These are phyloP conservation scores for Tetrahymena elliotti DNA, from an alignment of 73 alveolate species.

Conservation along the genomic window DNA sequence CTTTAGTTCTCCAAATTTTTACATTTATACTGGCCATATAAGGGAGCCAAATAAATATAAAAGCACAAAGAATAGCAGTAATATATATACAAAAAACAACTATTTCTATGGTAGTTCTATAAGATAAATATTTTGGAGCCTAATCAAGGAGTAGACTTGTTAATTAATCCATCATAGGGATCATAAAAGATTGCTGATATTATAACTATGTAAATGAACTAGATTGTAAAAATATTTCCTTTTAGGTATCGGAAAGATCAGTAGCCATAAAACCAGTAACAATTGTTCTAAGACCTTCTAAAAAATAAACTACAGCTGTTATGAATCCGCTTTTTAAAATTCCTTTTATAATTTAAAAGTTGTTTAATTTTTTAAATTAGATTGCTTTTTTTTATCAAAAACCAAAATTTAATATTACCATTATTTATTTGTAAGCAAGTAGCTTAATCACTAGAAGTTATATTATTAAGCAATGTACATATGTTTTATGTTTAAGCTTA, in stretches of 20 bases:
- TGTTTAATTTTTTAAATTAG: background rate
- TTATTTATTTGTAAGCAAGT: background rate
- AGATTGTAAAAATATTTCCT: background rate
- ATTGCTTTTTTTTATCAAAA: no score
- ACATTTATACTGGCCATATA: background rate
- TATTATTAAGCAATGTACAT: background rate
- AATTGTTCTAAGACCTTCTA: background rate
- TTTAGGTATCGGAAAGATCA: background rate
- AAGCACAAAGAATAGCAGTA: background rate
- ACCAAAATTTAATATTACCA: no score
- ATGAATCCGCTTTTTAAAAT: background rate
- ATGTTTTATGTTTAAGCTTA: background rate
- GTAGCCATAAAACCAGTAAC: background rate
- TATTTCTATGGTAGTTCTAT: background rate
- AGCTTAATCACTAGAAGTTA: background rate
- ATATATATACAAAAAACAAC: background rate
- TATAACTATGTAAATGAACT: background rate
- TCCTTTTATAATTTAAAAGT: background rate
- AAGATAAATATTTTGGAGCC: background rate
- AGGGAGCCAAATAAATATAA: background rate
- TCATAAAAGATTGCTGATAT: background rate
- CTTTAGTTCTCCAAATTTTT: conserved; percentile 43
- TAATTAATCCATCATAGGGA: background rate
- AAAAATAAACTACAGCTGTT: background rate
- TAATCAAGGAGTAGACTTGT: background rate